These are phyloP conservation scores for Neonothopanus nambi DNA, from an alignment of 1,284 basidiomycete genomes.

Conservation along the genomic window DNA sequence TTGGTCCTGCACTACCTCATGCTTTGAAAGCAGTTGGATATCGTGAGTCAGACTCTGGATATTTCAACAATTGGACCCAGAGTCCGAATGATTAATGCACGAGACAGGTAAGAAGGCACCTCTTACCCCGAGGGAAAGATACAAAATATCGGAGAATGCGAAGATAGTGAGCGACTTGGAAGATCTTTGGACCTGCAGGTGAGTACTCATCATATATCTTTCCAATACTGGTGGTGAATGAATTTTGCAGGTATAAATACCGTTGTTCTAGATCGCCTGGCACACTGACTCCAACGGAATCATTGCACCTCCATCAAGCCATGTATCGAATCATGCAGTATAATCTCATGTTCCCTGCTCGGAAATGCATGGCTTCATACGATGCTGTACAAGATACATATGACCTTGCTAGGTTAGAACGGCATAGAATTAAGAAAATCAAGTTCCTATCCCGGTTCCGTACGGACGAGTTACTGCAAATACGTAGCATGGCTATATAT, in stretches of 20 bases:
- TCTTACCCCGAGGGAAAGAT: conserved; percentile 1
- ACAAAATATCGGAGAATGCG: conserved; percentile 18
- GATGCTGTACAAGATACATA: conserved; percentile 16
- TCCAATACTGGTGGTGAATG: background rate
- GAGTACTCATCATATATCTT: conserved; percentile 5
- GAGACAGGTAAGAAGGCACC: background rate
- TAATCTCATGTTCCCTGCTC: conserved; percentile 20
- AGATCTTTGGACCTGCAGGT: conserved; percentile 36
- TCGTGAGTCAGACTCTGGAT: background rate
- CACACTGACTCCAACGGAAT: conserved; percentile 30
- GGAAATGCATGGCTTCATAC: conserved; percentile 3
- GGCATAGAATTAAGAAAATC: conserved; percentile 14
- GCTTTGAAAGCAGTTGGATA: conserved; percentile 26
- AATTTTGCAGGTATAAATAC: conserved; percentile 31
- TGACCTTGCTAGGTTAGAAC: conserved; percentile 6
- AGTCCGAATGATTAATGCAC: background rate
- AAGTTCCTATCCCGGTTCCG: conserved; percentile 23
- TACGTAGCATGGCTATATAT: conserved; percentile 28
- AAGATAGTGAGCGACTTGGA: conserved; percentile 29
- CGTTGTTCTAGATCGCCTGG: conserved; percentile 24
- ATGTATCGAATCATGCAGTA: conserved; percentile 33
- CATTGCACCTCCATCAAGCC: conserved; percentile 32
- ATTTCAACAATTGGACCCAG: background rate
- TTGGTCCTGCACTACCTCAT: conserved; percentile 28
- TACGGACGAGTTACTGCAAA: conserved; percentile 28